Evolutionary conservation across 2,329 filamentous ascomycete species (phyloP).

Genomic region (Paracorniculantispora psalliotae): DNA sequence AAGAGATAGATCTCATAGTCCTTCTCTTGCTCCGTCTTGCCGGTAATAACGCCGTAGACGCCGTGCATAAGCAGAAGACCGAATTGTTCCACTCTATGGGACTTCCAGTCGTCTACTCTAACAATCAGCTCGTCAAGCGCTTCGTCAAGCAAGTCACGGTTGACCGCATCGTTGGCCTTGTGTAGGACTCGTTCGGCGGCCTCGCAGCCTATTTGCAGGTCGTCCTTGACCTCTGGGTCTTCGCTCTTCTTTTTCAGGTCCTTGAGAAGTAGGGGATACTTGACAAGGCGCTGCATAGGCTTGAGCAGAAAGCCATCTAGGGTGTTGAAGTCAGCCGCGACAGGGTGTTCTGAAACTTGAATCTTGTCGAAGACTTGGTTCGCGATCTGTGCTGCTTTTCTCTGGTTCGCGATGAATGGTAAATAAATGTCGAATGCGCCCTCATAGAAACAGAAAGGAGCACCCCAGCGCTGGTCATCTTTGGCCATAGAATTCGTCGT

Average conservation of each 20-base stretch:
- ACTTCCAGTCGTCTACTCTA: conserved; percentile 96
- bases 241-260: conserved; percentile 84
- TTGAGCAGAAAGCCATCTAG: conserved; percentile 91
- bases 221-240: conserved; percentile 62
- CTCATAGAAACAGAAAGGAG: conserved; percentile 79
- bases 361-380: conserved; percentile 85
- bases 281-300: conserved; percentile 90
- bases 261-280: conserved; percentile 89
- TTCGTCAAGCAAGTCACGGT: conserved; percentile 77
- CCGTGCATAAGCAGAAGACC: conserved; percentile 84
- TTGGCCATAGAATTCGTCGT: conserved; percentile 83
- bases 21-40: conserved; percentile 84
- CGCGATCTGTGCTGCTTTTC: conserved; percentile 81
- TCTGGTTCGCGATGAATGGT: conserved; percentile 94
- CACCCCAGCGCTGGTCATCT: conserved; percentile 83
- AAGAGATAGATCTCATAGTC: conserved; percentile 99
- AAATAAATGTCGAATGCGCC: conserved; percentile 90
- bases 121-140: conserved; percentile 75
- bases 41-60: conserved; percentile 85
- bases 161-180: conserved; percentile 85
- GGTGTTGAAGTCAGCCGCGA: conserved; percentile 82
- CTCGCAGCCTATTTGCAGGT: conserved; percentile 72
- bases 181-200: conserved; percentile 77
- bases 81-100: conserved; percentile 84
- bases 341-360: conserved; percentile 65